Base-by-base conservation (phyloP, 2,329 filamentous ascomycete genomes). In the Tympanopsis confertula region DNA sequence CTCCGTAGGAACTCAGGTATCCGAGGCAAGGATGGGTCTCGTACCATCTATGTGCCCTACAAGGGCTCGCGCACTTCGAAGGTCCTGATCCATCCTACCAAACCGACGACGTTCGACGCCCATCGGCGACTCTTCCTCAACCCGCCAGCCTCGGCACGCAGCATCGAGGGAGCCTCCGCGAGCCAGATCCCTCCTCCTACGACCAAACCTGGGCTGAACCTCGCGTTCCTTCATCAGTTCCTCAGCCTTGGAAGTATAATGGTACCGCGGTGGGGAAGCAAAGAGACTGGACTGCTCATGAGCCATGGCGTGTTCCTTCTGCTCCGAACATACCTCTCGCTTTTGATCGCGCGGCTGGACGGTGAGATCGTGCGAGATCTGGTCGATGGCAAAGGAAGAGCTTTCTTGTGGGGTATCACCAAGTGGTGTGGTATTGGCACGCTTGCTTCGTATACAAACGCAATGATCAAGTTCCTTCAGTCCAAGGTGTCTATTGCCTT, bases 401-500 rank as follows among this genome's bases (percentile, higher is more conserved):
- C 77, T 0, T 98, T 98, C 55, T 64, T 91, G 5, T 84, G 81
- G 77, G 91, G 91, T 4, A 82, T 98, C 35, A 57, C 81, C 36
- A 95, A 96, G 68, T 98, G 91, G 91, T 87, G 88, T 46, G 87
- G 89, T 3, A 80, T 98, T 24, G 91, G 91, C 30, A 86, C 84
- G 2, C 79, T 96, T 45, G 89, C 88, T 5, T 94, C 89, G 1
- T 98, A 98, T 54, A 95, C 89, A 37, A 98, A 98, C 58, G 87
- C 89, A 39, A 95, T 93, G 83, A 98, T 98, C 68, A 96, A 96
- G 59, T 98, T 85, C 61, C 71, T 98, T 44, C 89, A 98, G 60
- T 89, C 86, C 37, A 98, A 98, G 65, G 87, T 98, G 38, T 94
- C 89, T 5, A 98, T 98, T 47, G 89, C 93, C 22, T 98, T 98